Percentiles rank a stretch among this genome's conserved stretches.
phyloP scores from a whole-genome alignment of 2,329 filamentous ascomycete species.

The Neonectria neomacrospora region DNA sequence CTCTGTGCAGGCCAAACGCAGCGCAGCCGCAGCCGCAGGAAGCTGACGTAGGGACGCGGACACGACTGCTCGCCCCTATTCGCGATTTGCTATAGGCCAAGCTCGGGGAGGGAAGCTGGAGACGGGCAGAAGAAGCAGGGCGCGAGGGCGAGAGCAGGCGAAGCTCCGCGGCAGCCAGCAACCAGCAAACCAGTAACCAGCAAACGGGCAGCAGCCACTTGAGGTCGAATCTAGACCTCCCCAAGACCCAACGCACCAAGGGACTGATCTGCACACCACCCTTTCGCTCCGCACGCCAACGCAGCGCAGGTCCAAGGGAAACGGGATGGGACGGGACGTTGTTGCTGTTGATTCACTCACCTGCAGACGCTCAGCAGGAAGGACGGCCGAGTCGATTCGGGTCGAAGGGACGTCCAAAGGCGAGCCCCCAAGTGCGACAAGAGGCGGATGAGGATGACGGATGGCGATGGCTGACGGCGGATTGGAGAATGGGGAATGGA shows the following conservation, averaged over 20 bases:
- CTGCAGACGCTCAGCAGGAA: slow-evolving; percentile 22
- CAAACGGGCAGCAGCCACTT: slow-evolving; percentile 14
- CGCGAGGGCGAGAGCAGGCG: slow-evolving; percentile 18
- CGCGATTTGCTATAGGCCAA: slow-evolving; percentile 17
- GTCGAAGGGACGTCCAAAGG: slow-evolving; percentile 21
- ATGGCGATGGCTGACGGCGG: slow-evolving; percentile 15
- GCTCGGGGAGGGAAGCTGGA: slow-evolving; percentile 11
- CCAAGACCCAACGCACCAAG: slow-evolving; percentile 8
- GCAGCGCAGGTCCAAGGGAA: slow-evolving; percentile 3
- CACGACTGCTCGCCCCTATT: slow-evolving; percentile 26
- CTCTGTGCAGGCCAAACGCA: slow-evolving; percentile 31
- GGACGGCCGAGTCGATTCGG: slow-evolving; percentile 21
- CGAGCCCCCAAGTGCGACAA: slow-evolving; percentile 19
- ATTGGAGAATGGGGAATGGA: slow-evolving; percentile 30
- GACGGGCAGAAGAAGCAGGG: slow-evolving; percentile 25
- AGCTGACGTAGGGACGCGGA: slow-evolving; percentile 28
- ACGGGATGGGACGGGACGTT: not conserved
- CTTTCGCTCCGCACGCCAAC: slow-evolving; percentile 7
- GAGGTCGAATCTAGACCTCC: slow-evolving; percentile 17
- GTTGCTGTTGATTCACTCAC: slow-evolving; percentile 22
- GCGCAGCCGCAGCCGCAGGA: slow-evolving; percentile 37
- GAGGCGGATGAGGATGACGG: slow-evolving; percentile 35
- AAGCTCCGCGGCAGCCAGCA: slow-evolving; percentile 15
- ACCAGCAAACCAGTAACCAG: slow-evolving; percentile 15
- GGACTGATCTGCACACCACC: slow-evolving; percentile 8